Evolutionary conservation across 2,329 filamentous ascomycete species (phyloP), one percentile per base, ranked within the genome.

Genomic region (Knufia fluminis): DNA sequence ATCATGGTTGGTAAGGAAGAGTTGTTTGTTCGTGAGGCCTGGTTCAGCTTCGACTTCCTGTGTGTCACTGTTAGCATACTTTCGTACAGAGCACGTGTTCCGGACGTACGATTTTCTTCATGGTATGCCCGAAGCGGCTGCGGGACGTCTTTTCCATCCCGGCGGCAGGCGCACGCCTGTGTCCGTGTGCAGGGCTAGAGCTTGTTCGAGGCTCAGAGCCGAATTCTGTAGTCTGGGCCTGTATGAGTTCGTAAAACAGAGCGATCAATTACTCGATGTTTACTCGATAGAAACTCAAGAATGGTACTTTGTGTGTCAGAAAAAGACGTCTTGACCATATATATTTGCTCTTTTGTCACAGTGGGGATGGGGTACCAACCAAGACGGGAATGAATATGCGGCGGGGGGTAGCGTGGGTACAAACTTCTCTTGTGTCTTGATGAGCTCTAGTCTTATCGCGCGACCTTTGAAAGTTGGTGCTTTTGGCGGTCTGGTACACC

Each of bases 1-100:
- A 55, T 70, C 67, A 44, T 68, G 62, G 54, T 70, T 69, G 59
- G 66, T 66, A 87, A 63, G 75, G 75, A 68, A 59, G 56, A 59
- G 51, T 60, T 59, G 26, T 49, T 55, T 48, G 52, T 41, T 52
- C 38, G 82, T 85, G 60, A 96, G 75, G 40, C 86, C 87, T 1
- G 83, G 79, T 66, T 94, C 89, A 48, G 77, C 71, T 49, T 85
- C 76, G 51, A 92, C 85, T 40, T 85, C 20, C 43, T 46, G 23
- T 33, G 20, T 28, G 24, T 16, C 38, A 9, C 31, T 4, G 23
- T 36, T 32, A 32, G 26, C 12, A 35, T 36, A 17, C 4, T 33
- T 20, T 17, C 8, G 4, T 19, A 23, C 8, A n/a, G n/a, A n/a
- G n/a, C n/a, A n/a, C n/a, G n/a, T n/a, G n/a, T n/a, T n/a, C n/a